Evolutionary conservation across 1,284 basidiomycete species (phyloP).

Genomic region (Hymenochaete sp.): DNA sequence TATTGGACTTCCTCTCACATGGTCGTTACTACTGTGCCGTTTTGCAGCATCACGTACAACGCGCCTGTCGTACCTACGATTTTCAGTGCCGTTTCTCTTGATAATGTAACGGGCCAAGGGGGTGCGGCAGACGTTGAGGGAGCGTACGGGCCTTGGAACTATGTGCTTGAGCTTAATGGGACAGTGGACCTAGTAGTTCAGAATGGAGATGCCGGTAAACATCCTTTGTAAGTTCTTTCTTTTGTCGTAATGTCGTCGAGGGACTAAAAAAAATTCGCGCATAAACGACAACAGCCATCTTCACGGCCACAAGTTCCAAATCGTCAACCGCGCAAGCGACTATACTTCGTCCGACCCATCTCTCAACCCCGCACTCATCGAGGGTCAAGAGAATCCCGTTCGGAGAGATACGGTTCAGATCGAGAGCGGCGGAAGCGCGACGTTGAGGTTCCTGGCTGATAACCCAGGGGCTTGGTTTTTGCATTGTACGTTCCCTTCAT

Average conservation of each 20-base stretch:
- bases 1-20: too few species aligned
- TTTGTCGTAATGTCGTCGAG: background rate
- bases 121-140: slow-evolving; percentile 39
- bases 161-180: slow-evolving; percentile 66
- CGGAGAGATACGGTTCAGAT: slow-evolving; percentile 75
- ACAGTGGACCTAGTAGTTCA: slow-evolving; percentile 76
- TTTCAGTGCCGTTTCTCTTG: slow-evolving; percentile 69
- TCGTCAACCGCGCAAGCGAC: slow-evolving; percentile 65
- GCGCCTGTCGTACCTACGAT: slow-evolving; percentile 62
- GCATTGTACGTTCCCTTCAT: slow-evolving; percentile 48
- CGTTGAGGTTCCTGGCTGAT: slow-evolving; percentile 63
- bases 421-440: slow-evolving; percentile 50
- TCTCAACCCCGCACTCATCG: slow-evolving; percentile 74
- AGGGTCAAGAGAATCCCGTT: slow-evolving; percentile 76
- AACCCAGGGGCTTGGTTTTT: slow-evolving; percentile 84
- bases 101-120: slow-evolving; percentile 23
- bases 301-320: slow-evolving; percentile 76
- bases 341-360: slow-evolving; percentile 69
- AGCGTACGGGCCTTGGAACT: slow-evolving; percentile 78
- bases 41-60: slow-evolving; percentile 70
- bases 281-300: slow-evolving; percentile 45
- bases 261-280: background rate
- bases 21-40: too few species aligned
- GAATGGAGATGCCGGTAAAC: slow-evolving; percentile 53
- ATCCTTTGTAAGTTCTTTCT: slow-evolving; percentile 17